Evolutionary conservation across 1,139 yeast genomes (phyloP).

Genomic region (Taiozyma sp.): DNA sequence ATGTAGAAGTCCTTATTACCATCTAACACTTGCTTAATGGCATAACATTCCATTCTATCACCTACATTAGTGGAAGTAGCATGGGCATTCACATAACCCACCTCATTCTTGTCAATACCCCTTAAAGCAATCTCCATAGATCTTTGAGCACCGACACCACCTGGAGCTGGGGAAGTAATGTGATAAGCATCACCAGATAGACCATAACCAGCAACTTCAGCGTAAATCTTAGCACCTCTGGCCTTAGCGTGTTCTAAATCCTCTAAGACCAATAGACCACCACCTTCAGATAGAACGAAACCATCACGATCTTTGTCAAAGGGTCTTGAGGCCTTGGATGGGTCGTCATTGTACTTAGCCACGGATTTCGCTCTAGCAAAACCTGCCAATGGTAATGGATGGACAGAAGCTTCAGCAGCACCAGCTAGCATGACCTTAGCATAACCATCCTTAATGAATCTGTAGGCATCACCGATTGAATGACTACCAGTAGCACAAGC

Average conservation of each 20-base stretch:
- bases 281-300: conserved; percentile 91
- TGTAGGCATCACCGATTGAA: conserved; percentile 87
- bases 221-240: conserved; percentile 68
- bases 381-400: conserved; percentile 86
- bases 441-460: conserved; percentile 74
- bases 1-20: conserved; percentile 38
- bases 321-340: conserved; percentile 74
- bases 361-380: conserved; percentile 88
- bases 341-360: conserved; percentile 56
- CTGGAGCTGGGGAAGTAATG: conserved; percentile 83
- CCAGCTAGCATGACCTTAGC: conserved; percentile 91
- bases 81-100: conserved; percentile 90
- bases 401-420: conserved; percentile 83
- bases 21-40: conserved; percentile 53
- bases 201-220: conserved; percentile 85
- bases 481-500: conserved; percentile 98
- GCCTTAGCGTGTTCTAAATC: conserved; percentile 66
- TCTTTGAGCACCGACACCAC: conserved; percentile 80
- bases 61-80: conserved; percentile 93
- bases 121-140: conserved; percentile 78
- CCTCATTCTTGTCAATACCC: conserved; percentile 35
- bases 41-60: conserved; percentile 81
- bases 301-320: conserved; percentile 79
- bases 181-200: conserved; percentile 89
- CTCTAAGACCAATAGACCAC: conserved; percentile 78